phyloP scores from a whole-genome alignment of 1,284 basidiomycete species.

The Gymnopus androsaceus region DNA sequence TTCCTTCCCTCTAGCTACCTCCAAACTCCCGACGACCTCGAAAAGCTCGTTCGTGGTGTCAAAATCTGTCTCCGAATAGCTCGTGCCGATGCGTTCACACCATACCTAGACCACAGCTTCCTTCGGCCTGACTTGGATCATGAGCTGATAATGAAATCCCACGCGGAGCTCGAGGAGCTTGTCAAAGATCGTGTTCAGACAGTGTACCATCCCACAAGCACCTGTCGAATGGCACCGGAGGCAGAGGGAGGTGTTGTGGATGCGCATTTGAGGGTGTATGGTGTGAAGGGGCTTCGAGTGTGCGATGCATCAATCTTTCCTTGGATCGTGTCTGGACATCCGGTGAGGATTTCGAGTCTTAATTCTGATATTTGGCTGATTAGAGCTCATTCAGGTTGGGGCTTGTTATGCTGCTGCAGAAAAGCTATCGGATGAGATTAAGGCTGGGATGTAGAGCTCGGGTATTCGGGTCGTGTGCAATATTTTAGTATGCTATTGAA shows the following conservation, averaged over 20 bases:
- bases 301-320: slow-evolving; percentile 66
- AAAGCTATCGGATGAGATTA: slow-evolving; percentile 39
- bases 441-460: no score
- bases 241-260: slow-evolving; percentile 32
- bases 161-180: slow-evolving; percentile 44
- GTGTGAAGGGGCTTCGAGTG: slow-evolving; percentile 49
- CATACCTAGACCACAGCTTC: slow-evolving; percentile 45
- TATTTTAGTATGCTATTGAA: no score
- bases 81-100: slow-evolving; percentile 49
- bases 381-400: slow-evolving; percentile 45
- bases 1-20: slow-evolving; percentile 52
- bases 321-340: slow-evolving; percentile 60
- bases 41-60: slow-evolving; percentile 54
- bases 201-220: slow-evolving; percentile 57
- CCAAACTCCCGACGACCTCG: slow-evolving; percentile 55
- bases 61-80: slow-evolving; percentile 52
- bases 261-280: slow-evolving; percentile 24
- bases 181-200: slow-evolving; percentile 55
- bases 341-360: slow-evolving; percentile 40
- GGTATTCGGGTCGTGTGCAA: no score
- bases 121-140: slow-evolving; percentile 46
- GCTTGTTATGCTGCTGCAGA: slow-evolving; percentile 62
- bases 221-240: slow-evolving; percentile 48
- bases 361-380: background rate
- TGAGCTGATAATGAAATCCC: slow-evolving; percentile 37